phyloP scores from a whole-genome alignment of 1,284 basidiomycete species.

The Marasmius fiardii region DNA sequence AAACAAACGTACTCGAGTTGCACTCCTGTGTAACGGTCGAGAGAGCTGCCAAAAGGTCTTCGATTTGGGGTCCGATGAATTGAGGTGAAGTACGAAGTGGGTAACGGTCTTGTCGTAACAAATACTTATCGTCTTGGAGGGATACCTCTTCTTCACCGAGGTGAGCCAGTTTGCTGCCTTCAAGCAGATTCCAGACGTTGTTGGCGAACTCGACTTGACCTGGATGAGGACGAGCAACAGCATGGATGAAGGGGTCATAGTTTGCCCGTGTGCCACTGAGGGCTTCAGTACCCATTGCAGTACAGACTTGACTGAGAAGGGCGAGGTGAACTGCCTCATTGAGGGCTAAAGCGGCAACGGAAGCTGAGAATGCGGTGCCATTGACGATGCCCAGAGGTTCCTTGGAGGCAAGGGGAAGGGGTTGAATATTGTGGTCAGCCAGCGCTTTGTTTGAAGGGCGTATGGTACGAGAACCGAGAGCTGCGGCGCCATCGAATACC shows the following conservation, averaged over 20 bases:
- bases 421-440: slow-evolving; percentile 54
- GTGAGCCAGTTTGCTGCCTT: slow-evolving; percentile 67
- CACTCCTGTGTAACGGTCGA: slow-evolving; percentile 71
- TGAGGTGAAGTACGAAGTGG: slow-evolving; percentile 77
- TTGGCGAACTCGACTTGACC: slow-evolving; percentile 79
- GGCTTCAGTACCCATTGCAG: slow-evolving; percentile 86
- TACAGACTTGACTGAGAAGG: slow-evolving; percentile 72
- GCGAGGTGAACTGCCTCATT: slow-evolving; percentile 73
- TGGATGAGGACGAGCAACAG: slow-evolving; percentile 76
- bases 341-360: slow-evolving; percentile 63
- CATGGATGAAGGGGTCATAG: slow-evolving; percentile 80
- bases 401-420: slow-evolving; percentile 73
- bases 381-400: slow-evolving; percentile 76
- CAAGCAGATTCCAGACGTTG: slow-evolving; percentile 65
- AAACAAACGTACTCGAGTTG: slow-evolving; percentile 70
- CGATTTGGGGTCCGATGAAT: slow-evolving; percentile 84
- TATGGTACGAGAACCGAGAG: slow-evolving; percentile 51
- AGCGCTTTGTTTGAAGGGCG: slow-evolving; percentile 65
- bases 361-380: slow-evolving; percentile 79
- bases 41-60: slow-evolving; percentile 71
- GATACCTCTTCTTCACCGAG: slow-evolving; percentile 58
- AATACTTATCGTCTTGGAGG: slow-evolving; percentile 68
- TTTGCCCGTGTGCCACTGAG: slow-evolving; percentile 69
- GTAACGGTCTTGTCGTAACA: slow-evolving; percentile 74
- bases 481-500: slow-evolving; percentile 58